Base-by-base conservation (phyloP, 2,329 filamentous ascomycete genomes). In the Pestalotiopsis fici region DNA sequence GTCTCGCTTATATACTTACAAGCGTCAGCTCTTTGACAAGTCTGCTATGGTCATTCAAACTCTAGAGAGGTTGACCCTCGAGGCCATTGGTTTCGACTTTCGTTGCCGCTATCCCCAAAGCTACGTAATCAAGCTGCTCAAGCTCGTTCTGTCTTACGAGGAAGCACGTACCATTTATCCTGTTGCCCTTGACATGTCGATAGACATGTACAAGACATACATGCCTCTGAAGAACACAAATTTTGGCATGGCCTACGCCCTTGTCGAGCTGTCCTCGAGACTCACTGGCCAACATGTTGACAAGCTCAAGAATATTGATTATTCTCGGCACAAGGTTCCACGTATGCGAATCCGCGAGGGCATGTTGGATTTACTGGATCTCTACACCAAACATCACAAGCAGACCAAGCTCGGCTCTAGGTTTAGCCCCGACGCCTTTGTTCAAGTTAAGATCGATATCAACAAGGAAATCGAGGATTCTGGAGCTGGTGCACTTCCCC, bases 81-180 rank as follows among this genome's bases (percentile, higher is more conserved):
- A 99, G 80, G 92, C 93, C 2, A 92, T 95, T 35, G 91, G 93
- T 69, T 99, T 99, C 79, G 95, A 99, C 79, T 98, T 98, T 76
- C 90, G 95, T 43, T 95, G 91, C 67, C 90, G 94, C 47, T 92
- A 97, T 74, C 94, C 95, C 0, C 94, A 98, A 73, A 93, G 94
- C 70, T 85, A 93, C 25, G 83, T 98, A 55, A 86, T 94, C 72
- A 98, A 98, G 81, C 85, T 97, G 28, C 85, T 90, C 63, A 88
- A 91, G 75, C 81, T 82, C 59, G 85, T 91, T 66, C 77, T 87
- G 18, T 80, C 73, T 23, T 67, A 71, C 2, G 79, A 83, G 4
- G 83, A 88, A 7, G 83, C 86, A 4, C 85, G 83, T 65, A 81
- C 85, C 11, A 88, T 94, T 68, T 88, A 90, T 35, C 84, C 85